Evolutionary conservation across 2,329 filamentous ascomycete genomes (phyloP).

Genomic region (Sporothrix luriei): DNA sequence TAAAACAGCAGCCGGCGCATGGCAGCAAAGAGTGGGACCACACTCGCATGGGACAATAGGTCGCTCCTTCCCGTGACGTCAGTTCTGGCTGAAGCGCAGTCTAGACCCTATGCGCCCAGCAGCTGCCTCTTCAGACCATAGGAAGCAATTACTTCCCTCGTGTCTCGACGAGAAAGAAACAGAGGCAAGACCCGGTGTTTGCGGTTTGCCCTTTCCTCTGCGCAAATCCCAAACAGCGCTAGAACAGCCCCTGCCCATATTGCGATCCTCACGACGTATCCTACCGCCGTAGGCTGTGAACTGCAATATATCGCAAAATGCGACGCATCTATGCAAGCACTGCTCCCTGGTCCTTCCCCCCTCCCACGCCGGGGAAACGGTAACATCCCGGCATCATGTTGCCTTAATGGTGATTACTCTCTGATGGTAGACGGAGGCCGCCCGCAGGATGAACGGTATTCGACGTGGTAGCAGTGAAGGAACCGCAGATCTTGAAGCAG

Average conservation of each 20-base stretch:
- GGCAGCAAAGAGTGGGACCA: background rate
- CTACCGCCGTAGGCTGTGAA: no score
- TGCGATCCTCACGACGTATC: background rate
- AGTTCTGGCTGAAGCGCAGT: background rate
- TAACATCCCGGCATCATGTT: background rate
- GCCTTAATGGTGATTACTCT: background rate
- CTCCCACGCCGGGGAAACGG: background rate
- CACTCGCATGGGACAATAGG: background rate
- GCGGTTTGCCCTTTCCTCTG: background rate
- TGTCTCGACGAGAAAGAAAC: background rate
- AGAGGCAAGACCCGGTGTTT: background rate
- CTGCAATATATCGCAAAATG: background rate
- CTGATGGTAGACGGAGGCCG: conserved; percentile 10
- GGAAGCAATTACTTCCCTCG: background rate
- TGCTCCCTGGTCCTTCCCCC: background rate
- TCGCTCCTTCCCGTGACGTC: conserved; percentile 19
- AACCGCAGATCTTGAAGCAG: no score
- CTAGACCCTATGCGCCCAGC: conserved; percentile 1
- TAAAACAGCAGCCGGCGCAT: background rate
- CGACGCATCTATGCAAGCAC: background rate
- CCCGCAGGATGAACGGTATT: background rate
- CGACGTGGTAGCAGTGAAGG: background rate
- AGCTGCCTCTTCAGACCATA: background rate
- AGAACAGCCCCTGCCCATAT: background rate
- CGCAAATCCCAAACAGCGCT: background rate